These are phyloP conservation scores for Trichoderma sp. DNA, from an alignment of 2,329 filamentous ascomycete genomes.

Conservation along the genomic window DNA sequence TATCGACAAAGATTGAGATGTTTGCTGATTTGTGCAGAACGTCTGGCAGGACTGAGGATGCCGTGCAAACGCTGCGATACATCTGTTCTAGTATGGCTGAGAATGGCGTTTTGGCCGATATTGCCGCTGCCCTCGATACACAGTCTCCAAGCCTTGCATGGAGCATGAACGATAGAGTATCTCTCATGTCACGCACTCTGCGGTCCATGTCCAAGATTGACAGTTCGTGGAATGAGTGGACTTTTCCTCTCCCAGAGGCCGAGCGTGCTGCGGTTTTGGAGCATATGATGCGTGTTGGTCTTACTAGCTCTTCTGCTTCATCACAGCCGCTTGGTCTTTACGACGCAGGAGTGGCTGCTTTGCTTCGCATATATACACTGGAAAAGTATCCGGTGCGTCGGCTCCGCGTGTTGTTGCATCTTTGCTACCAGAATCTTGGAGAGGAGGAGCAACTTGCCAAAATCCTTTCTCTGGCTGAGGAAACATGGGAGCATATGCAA, in stretches of 20 bases:
- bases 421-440: conserved; percentile 51
- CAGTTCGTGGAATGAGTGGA: conserved; percentile 56
- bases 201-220: conserved; percentile 60
- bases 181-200: conserved; percentile 57
- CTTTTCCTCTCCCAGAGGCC: conserved; percentile 48
- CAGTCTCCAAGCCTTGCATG: conserved; percentile 54
- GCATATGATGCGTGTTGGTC: conserved; percentile 55
- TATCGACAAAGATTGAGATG: conserved; percentile 64
- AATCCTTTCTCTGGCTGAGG: conserved; percentile 41
- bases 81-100: conserved; percentile 63
- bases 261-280: conserved; percentile 60
- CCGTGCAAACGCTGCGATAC: conserved; percentile 55
- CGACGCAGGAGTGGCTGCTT: conserved; percentile 45
- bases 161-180: conserved; percentile 48
- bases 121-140: conserved; percentile 50
- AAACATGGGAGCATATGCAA: conserved; percentile 37
- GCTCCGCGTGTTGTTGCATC: conserved; percentile 49
- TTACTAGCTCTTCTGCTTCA: conserved; percentile 36
- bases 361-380: conserved; percentile 50
- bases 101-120: conserved; percentile 52
- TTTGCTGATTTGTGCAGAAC: conserved; percentile 60
- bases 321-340: conserved; percentile 40
- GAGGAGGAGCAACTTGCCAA: conserved; percentile 39
- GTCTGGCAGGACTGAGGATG: conserved; percentile 53
- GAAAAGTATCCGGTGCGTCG: conserved; percentile 53